A percentile compares a stretch with the other conserved stretches of the same genome.
These are phyloP conservation scores for Cryptococcus wingfieldii DNA, from an alignment of 1,284 basidiomycete genomes.

Conservation along the genomic window DNA sequence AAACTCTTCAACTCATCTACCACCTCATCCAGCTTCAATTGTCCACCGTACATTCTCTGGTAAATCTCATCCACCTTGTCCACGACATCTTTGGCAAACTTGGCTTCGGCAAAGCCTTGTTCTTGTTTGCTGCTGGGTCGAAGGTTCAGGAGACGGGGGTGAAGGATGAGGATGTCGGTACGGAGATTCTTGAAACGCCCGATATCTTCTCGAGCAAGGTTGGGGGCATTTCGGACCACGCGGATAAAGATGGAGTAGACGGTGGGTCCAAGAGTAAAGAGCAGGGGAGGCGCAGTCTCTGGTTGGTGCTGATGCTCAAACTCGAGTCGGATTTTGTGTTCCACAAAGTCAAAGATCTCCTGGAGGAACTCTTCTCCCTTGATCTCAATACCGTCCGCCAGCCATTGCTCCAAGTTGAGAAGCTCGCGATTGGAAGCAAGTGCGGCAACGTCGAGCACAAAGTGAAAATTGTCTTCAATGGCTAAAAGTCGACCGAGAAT, in stretches of 20 bases:
- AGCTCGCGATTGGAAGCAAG: conserved; percentile 89
- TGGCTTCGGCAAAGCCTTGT: conserved; percentile 85
- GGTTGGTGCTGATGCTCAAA: conserved; percentile 69
- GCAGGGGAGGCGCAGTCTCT: conserved; percentile 63
- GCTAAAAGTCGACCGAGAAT: conserved; percentile 85
- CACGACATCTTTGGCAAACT: conserved; percentile 83
- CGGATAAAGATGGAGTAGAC: conserved; percentile 89
- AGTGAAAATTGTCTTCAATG: conserved; percentile 71
- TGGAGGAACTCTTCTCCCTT: conserved; percentile 83
- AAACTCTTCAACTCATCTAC: conserved; percentile 78
- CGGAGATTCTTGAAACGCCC: conserved; percentile 88
- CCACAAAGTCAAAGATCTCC: conserved; percentile 78
- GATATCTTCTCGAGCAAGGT: conserved; percentile 62
- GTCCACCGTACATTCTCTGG: conserved; percentile 91
- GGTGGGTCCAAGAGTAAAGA: conserved; percentile 49
- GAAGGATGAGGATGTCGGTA: conserved; percentile 89
- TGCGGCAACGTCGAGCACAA: conserved; percentile 88
- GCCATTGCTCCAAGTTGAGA: conserved; percentile 93
- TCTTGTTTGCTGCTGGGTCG: conserved; percentile 81
- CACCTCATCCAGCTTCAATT: conserved; percentile 90
- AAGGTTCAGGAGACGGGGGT: conserved; percentile 96
- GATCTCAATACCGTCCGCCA: conserved; percentile 74
- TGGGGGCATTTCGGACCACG: conserved; percentile 62
- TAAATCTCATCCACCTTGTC: conserved; percentile 92
- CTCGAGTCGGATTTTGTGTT: conserved; percentile 87